Base-by-base conservation (phyloP, 2,329 filamentous ascomycete genomes). In the Colletotrichum melonis region DNA sequence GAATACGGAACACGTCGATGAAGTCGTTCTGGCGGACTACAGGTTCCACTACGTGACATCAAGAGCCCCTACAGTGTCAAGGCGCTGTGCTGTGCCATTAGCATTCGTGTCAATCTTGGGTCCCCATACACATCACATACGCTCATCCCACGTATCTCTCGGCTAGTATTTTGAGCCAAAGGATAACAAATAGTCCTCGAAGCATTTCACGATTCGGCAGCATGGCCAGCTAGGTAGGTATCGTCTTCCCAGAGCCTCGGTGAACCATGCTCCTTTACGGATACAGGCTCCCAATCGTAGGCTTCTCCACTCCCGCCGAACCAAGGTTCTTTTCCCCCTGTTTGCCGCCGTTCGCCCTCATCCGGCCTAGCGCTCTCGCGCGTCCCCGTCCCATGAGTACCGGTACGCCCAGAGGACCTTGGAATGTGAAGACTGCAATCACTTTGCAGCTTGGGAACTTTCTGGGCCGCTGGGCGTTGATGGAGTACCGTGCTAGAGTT, bases 321-420 rank as follows among this genome's bases (percentile, higher is more conserved):
- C 30, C 28, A 35, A 11, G n/a, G 22, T 14, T 24, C 14, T 30
- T 54, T 32, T 7, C 4, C 24, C 46, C 28, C 30, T 42, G 42
- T 32, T 58, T 68, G 60, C 70, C 70, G 69, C 58, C 32, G 55
- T 14, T 26, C 60, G 54, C 60, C 67, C 66, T 46, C 55, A 70
- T 70, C 49, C 54, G 54, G 70, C 60, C 52, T 70, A 73, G 67
- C 60, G 67, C 66, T 14, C 30, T 14, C 14, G 22, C 19, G 16
- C 22, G 11, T 28, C 28, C 56, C 58, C 19, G 26, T 5, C 35
- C 11, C 38, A 52, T 35, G 59, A 64, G 56, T 55, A 32, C 30
- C 30, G 30, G 30, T 32, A 59, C 26, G 63, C 63, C 46, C 63
- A 60, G 62, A 54, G 32, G 38, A 11, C 24, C 63, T 52, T 56